Base-by-base conservation (phyloP, 768 basidiomycete species). In the Rhizopogon salebrosus region DNA sequence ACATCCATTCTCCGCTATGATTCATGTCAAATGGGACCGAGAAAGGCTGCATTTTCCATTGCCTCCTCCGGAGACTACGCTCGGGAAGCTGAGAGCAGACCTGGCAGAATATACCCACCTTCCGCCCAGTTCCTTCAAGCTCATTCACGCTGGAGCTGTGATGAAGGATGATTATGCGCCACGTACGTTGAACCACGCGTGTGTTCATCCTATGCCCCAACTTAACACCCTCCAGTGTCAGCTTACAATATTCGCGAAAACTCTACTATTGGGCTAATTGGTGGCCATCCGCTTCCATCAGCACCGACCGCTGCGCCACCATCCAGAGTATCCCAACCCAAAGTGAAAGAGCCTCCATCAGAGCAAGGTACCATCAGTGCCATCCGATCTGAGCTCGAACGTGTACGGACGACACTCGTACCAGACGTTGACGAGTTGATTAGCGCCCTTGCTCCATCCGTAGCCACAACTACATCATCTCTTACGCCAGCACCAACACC, bases 61-160 rank as follows among this genome's bases (percentile, higher is more conserved):
- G 5, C 87, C 89, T 7, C 70, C 78, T 0, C 80, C 75, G 18
- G 63, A 77, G 48, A 80, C 87, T 0, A 78, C 78, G 11, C 78
- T 94, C 42, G 72, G 73, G 23, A 69, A 70, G 7, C 68, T 95
- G 48, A 79, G 88, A 36, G 59, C 74, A 3, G 74, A 78, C 20
- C 72, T 97, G 48, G 85, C 90, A 13, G 77, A 84, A 5, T 82
- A 86, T 62, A 94, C 90, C 2, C 84, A 84, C 50, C 77, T 98
- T 11, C 80, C 86, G 0, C 66, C 70, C 26, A 62, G 78, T 57
- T 79, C 80, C 26, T 91, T 97, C 78, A 92, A 93, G 67, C 79
- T 98, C 62, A 83, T 98, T 57, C 85, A 89, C 71, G 82, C 87
- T 41, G 95, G 95, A 36, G 93, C 91, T 1, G 80, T 97, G 67